Base-by-base conservation (phyloP, 208 protist species). In the Acanthamoeba triangularis region DNA sequence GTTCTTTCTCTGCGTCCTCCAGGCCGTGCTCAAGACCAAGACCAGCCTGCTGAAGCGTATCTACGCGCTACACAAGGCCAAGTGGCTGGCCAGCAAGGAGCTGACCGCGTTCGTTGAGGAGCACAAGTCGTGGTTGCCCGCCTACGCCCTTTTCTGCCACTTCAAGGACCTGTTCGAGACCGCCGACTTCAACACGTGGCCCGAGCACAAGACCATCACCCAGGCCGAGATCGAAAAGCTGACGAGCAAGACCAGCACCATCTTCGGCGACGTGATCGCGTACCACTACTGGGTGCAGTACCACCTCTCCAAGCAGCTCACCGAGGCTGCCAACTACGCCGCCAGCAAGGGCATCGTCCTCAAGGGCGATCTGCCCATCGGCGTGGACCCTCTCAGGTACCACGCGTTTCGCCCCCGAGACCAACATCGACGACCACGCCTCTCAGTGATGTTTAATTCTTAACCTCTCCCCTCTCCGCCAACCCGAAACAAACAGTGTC, bases 331-430 rank as follows among this genome's bases (percentile, higher is more conserved):
- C 25, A 94, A 52, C 30, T 97, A 97, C 93, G 91, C 95, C n/a
- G 52, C 52, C 16, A 18, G 47, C 0, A 87, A 97, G 14, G 90
- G 96, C 41, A 96, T 98, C n/a, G 94, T 74, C 23, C 35, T 98
- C 7, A 98, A 98, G 90, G 98, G 98, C 93, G 98, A 98, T 96
- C 84, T 98, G 25, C 97, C 98, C 52, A 98, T 98, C 78, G 97
- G 98, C 78, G 97, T 98, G 28, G 95, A 96, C 49, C 90, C 90
- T n/a, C 90, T 94, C 63, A 93, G 85, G 85, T 91, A 44, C 41
- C 3, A 4, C 41, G 56, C 1, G 6, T 28, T 63, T 63, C 20
- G 14, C 28, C 56, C 56, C 23, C 2, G 41, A 44, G n/a, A n/a
- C n/a, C n/a, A n/a, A n/a, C n/a, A n/a, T 11, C 11, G 18, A 20